Conservation (phyloP, 192 early-diverging fungal genomes). For the Lobosporangium transversale region DNA sequence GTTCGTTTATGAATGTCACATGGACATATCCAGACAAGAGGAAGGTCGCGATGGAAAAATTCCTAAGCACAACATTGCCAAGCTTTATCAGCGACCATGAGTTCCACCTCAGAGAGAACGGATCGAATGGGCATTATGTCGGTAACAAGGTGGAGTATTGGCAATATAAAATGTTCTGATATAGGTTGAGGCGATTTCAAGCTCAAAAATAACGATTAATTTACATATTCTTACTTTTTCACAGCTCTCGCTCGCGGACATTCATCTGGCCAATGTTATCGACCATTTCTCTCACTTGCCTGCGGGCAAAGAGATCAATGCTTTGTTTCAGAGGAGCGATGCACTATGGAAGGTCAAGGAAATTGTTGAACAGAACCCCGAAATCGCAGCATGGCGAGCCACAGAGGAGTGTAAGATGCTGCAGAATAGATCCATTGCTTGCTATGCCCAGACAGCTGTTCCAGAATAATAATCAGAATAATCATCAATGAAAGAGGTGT, state of each 20-base stretch:
- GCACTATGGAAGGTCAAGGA: constrained; percentile 34
- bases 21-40: constrained; percentile 43
- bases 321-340: constrained; percentile 13
- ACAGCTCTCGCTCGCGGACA: constrained; percentile 38
- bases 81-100: constrained; percentile 34
- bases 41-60: constrained; percentile 25
- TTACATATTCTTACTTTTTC: too few relatives aligned
- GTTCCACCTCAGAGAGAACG: constrained; percentile 33
- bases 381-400: constrained; percentile 25
- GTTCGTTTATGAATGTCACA: constrained; percentile 31
- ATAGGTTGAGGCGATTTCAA: too few relatives aligned
- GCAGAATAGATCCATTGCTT: neutral
- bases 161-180: too few relatives aligned
- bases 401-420: constrained; percentile 19
- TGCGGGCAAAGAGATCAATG: neutral
- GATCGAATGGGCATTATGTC: too few relatives aligned
- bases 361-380: constrained; percentile 17
- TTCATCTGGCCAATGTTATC: constrained; percentile 34
- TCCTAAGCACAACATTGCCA: constrained; percentile 14
- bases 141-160: constrained; percentile 31
- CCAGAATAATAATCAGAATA: constrained; percentile 3
- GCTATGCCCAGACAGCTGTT: constrained; percentile 6
- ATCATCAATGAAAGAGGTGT: too few relatives aligned
- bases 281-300: constrained; percentile 40
- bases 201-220: too few relatives aligned